Evolutionary conservation across 495 filamentous ascomycete species (phyloP).

Genomic region (Monascus purpureus): DNA sequence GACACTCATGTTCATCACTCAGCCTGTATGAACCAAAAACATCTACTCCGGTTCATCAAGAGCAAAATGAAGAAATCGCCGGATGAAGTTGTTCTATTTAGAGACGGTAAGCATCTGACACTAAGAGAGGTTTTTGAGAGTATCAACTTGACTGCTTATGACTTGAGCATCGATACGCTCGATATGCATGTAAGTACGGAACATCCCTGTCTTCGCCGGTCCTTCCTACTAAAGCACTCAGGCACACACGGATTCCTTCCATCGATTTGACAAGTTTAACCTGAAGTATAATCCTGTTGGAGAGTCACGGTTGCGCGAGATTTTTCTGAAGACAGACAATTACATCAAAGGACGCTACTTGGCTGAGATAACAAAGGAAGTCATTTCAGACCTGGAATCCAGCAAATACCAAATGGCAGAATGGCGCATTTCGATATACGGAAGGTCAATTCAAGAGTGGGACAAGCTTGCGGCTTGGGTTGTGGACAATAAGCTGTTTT

Average conservation of each 20-base stretch:
- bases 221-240: slow-evolving; percentile 13
- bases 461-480: slow-evolving; percentile 97
- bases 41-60: slow-evolving; percentile 95
- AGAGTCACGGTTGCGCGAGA: slow-evolving; percentile 85
- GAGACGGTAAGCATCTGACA: slow-evolving; percentile 87
- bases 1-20: slow-evolving; percentile 99
- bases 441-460: slow-evolving; percentile 85
- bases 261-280: slow-evolving; percentile 99
- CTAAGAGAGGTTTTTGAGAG: slow-evolving; percentile 90
- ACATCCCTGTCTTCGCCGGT: neutral
- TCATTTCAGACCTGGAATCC: slow-evolving; percentile 92
- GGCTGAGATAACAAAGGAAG: slow-evolving; percentile 94
- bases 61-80: slow-evolving; percentile 98
- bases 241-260: slow-evolving; percentile 96
- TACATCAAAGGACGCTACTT: slow-evolving; percentile 91
- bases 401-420: slow-evolving; percentile 99
- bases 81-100: slow-evolving; percentile 82
- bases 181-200: slow-evolving; percentile 77
- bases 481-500: slow-evolving; percentile 96
- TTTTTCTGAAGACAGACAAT: slow-evolving; percentile 98
- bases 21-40: slow-evolving; percentile 99
- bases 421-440: slow-evolving; percentile 96
- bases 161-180: slow-evolving; percentile 93
- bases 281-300: slow-evolving; percentile 97
- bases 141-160: slow-evolving; percentile 93